Conservation (phyloP, 768 basidiomycete genomes). For the Hypholoma fasciculare region DNA sequence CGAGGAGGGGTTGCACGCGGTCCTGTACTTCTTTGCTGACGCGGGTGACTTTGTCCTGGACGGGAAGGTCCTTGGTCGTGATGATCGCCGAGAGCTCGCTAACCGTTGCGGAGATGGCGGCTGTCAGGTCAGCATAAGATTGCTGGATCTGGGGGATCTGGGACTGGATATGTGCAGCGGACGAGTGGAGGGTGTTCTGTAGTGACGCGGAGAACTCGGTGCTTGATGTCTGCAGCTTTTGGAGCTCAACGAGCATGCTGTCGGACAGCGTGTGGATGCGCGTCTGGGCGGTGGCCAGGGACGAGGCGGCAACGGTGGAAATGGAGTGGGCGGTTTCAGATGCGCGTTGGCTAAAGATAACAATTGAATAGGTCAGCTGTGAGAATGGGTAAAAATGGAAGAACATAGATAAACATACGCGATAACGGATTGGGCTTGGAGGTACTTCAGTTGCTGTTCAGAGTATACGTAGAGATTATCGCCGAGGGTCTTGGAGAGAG, state of each 20-base stretch:
- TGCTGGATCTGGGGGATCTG: constrained; percentile 62
- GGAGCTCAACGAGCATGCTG: constrained; percentile 65
- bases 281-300: constrained; percentile 52
- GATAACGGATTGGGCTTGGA: constrained; percentile 64
- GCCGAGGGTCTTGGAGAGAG: constrained; percentile 62
- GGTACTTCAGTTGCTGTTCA: constrained; percentile 67
- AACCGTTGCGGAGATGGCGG: constrained; percentile 44
- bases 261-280: constrained; percentile 63
- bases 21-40: constrained; percentile 59
- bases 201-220: constrained; percentile 46
- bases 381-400: neutral
- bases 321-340: constrained; percentile 67
- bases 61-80: constrained; percentile 49
- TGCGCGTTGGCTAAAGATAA: constrained; percentile 57
- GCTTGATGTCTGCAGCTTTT: constrained; percentile 64
- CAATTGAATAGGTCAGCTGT: constrained; percentile 6
- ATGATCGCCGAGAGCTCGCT: constrained; percentile 56
- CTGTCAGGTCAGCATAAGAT: constrained; percentile 52
- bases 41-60: constrained; percentile 63
- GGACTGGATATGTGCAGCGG: constrained; percentile 36
- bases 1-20: constrained; percentile 62
- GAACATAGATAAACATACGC: constrained; percentile 44
- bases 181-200: constrained; percentile 33
- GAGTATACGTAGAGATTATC: constrained; percentile 67
- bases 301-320: constrained; percentile 57